A percentile compares a stretch with the other conserved stretches of the same genome.
phyloP scores from a whole-genome alignment of 129 eudicot species.

The Chrysanthemum makinoi region DNA sequence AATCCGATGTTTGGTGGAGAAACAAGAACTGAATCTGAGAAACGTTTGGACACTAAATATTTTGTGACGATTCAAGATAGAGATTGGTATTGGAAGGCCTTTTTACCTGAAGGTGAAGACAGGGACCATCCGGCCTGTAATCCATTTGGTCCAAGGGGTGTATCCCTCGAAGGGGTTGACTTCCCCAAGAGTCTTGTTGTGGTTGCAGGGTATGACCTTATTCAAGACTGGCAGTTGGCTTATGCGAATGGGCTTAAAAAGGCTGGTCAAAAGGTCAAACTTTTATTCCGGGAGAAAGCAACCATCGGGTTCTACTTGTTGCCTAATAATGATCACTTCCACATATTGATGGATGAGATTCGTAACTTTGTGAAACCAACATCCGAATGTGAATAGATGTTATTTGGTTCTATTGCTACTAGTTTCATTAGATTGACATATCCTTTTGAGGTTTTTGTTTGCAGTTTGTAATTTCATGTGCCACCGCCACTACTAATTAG shows the following conservation, averaged over 20 bases:
- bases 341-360: constrained; percentile 60
- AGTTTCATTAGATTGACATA: constrained; percentile 34
- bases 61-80: constrained; percentile 56
- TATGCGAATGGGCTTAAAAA: constrained; percentile 53
- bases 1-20: constrained; percentile 71
- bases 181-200: constrained; percentile 63
- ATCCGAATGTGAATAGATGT: constrained; percentile 30
- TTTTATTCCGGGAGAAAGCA: constrained; percentile 49
- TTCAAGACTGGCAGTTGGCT: constrained; percentile 65
- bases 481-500: constrained; percentile 24
- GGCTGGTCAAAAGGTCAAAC: constrained; percentile 51
- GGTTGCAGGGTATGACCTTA: constrained; percentile 60
- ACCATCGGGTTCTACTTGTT: constrained; percentile 68
- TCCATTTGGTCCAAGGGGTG: constrained; percentile 62
- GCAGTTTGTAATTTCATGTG: constrained; percentile 34
- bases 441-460: constrained; percentile 26
- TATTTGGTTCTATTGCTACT: constrained; percentile 7
- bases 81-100: constrained; percentile 72
- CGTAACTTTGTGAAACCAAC: constrained; percentile 41
- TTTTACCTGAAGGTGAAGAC: constrained; percentile 65
- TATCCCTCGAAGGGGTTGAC: constrained; percentile 39
- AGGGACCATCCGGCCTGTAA: constrained; percentile 72
- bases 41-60: constrained; percentile 49
- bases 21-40: constrained; percentile 54
- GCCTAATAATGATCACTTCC: constrained; percentile 58